A percentile compares a stretch with the other conserved stretches of the same genome.
Evolutionary conservation across 805 yeast genomes (phyloP).

Genomic region (Candida insectalens): DNA sequence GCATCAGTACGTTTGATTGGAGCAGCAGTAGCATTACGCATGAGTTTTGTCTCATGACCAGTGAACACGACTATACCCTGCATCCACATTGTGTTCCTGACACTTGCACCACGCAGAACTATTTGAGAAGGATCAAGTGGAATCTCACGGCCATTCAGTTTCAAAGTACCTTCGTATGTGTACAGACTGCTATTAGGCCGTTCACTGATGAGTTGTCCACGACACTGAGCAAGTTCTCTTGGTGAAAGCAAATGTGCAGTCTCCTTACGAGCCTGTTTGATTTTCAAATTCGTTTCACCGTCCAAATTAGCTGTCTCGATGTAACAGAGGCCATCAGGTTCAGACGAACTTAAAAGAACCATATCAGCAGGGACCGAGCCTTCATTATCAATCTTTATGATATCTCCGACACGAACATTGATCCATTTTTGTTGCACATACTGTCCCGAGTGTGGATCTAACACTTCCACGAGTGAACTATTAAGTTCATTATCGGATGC

Average conservation of each 20-base stretch:
- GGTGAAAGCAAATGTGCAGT: constrained; percentile 32
- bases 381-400: constrained; percentile 74
- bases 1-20: constrained; percentile 97
- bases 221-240: constrained; percentile 38
- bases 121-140: constrained; percentile 87
- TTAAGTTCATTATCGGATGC: constrained; percentile 85
- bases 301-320: constrained; percentile 96
- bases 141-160: constrained; percentile 45
- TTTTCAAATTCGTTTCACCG: constrained; percentile 95
- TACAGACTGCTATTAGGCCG: constrained; percentile 90
- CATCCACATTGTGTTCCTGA: constrained; percentile 92
- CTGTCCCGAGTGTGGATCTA: constrained; percentile 46
- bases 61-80: constrained; percentile 91
- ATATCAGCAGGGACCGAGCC: constrained; percentile 94
- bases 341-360: constrained; percentile 78
- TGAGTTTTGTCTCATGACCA: constrained; percentile 95
- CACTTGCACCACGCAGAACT: constrained; percentile 88
- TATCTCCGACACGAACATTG: constrained; percentile 83
- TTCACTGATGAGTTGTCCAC: constrained; percentile 68
- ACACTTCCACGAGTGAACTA: constrained; percentile 55
- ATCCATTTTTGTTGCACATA: constrained; percentile 74
- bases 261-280: constrained; percentile 78
- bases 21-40: constrained; percentile 98
- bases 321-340: constrained; percentile 96
- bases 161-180: constrained; percentile 86